A percentile compares a stretch with the other conserved stretches of the same genome.
Evolutionary conservation across 2,329 filamentous ascomycete species (phyloP).

Genomic region (Colletotrichum horii): DNA sequence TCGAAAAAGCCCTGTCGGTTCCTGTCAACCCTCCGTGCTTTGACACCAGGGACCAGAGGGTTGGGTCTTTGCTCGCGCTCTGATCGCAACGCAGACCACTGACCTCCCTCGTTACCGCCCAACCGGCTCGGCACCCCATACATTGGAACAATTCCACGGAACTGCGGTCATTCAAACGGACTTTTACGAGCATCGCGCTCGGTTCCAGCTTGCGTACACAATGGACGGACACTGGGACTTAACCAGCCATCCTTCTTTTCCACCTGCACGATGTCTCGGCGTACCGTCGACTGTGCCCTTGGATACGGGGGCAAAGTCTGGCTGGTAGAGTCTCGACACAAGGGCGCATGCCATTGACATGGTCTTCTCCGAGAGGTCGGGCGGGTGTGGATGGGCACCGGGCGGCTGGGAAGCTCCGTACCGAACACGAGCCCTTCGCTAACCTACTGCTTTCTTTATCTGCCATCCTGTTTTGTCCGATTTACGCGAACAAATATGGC

Average conservation of each 20-base stretch:
- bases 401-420: neutral
- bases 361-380: neutral
- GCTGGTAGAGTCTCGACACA: neutral
- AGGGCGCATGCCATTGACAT: neutral
- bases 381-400: neutral
- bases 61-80: neutral
- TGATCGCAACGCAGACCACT: neutral
- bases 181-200: neutral
- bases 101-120: neutral
- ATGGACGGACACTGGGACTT: neutral
- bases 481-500: neutral
- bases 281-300: neutral
- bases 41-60: neutral
- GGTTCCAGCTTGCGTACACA: neutral
- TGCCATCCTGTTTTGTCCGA: neutral
- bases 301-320: neutral
- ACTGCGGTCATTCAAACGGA: neutral
- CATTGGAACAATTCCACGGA: neutral
- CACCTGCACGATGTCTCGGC: neutral
- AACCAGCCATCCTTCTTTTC: neutral
- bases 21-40: conserved; percentile 1
- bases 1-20: neutral
- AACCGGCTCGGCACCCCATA: neutral
- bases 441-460: neutral
- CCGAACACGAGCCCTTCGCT: neutral